Conservation (phyloP, 2,329 filamentous ascomycete genomes). For the Davidsoniella eucalypti region DNA sequence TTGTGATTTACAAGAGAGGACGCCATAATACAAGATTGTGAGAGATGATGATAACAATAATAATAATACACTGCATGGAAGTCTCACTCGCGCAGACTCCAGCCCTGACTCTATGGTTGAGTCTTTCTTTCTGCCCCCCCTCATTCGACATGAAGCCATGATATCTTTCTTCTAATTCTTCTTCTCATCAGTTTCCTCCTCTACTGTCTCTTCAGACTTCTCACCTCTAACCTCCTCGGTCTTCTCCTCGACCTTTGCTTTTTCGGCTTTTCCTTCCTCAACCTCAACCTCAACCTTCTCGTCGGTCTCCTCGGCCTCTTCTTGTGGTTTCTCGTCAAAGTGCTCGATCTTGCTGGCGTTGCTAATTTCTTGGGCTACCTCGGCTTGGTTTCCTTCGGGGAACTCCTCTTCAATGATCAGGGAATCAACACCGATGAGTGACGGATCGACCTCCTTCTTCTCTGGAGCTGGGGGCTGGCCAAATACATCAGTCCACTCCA, state of each 20-base stretch:
- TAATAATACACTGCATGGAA: conserved; percentile 8
- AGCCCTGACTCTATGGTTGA: not conserved
- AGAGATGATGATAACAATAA: not conserved
- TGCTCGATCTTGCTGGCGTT: not conserved
- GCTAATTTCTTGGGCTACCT: not conserved
- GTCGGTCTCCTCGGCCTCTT: not conserved
- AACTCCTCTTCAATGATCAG: conserved; percentile 3
- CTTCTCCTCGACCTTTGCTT: not conserved
- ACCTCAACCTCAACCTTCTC: not conserved
- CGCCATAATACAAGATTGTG: too few relatives aligned
- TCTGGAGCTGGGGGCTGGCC: not conserved
- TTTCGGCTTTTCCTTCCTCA: too few relatives aligned
- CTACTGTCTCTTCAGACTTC: not conserved
- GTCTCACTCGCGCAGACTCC: not conserved
- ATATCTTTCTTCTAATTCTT: not conserved
- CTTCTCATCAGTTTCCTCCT: not conserved
- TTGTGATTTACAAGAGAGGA: not conserved
- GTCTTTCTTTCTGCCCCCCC: too few relatives aligned
- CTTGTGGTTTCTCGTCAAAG: not conserved
- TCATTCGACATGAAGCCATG: too few relatives aligned
- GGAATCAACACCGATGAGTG: not conserved
- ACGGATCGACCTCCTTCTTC: not conserved
- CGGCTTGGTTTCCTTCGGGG: not conserved
- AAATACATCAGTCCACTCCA: conserved; percentile 23
- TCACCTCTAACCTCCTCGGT: not conserved